Conservation (phyloP, 345 rosid genomes). For the Capsella bursapastoris region DNA sequence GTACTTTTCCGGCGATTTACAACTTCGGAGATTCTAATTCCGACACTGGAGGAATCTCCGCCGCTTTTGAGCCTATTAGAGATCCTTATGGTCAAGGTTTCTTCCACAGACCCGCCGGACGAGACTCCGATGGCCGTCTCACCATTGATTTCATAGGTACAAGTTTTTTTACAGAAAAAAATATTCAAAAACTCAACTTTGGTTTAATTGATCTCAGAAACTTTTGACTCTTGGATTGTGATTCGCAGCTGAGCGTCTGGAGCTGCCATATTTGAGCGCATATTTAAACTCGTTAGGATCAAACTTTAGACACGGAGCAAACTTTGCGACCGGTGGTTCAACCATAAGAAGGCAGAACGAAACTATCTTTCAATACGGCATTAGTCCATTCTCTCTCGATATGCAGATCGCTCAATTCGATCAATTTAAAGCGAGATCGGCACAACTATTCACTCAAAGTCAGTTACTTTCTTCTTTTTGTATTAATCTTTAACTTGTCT, state of each 20-base stretch:
- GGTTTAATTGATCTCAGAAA: conserved; percentile 2
- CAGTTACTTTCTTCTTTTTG: neutral
- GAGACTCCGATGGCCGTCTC: conserved; percentile 81
- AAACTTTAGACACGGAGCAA: conserved; percentile 85
- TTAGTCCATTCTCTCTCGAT: conserved; percentile 87
- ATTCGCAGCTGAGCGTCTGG: conserved; percentile 74
- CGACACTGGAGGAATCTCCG: conserved; percentile 83
- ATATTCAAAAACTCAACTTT: neutral
- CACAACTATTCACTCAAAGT: conserved; percentile 62
- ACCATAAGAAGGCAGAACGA: conserved; percentile 86
- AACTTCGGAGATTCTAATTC: conserved; percentile 93
- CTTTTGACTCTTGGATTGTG: neutral
- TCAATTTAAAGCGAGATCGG: conserved; percentile 73
- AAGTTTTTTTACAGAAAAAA: neutral
- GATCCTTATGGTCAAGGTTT: conserved; percentile 64
- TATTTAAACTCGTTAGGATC: conserved; percentile 85
- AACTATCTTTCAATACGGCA: conserved; percentile 82
- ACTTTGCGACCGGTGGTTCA: conserved; percentile 93
- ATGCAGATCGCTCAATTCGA: conserved; percentile 83
- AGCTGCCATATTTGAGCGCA: conserved; percentile 80
- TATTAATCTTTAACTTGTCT: neutral
- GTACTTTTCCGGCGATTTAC: conserved; percentile 75
- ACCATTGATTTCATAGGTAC: conserved; percentile 84
- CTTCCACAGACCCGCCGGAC: conserved; percentile 72
- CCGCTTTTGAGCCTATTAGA: conserved; percentile 67